Evolutionary conservation across 2,329 filamentous ascomycete genomes (phyloP), one percentile per base, ranked within the genome.

Genomic region (Plenodomus biglobosus): DNA sequence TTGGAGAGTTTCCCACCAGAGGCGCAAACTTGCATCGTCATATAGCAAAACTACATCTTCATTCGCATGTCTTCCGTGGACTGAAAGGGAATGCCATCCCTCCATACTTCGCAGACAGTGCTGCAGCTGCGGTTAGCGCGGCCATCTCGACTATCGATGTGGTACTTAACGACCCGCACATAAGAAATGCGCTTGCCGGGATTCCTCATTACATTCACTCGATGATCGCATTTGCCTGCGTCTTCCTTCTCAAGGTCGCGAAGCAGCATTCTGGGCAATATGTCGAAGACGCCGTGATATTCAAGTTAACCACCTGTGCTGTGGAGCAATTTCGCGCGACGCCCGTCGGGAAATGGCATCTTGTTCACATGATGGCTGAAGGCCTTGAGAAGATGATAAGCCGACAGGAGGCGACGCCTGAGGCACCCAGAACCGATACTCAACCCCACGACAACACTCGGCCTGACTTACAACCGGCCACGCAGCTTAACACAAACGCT

Each of bases 161-260:
- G 43, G 68, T 79, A 6, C 61, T 77, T 3, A 72, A 65, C 0
- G 76, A 79, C 24, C 59, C 68, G 0, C 74, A 77, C 24, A 70
- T 79, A 3, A 69, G 72, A 2, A 67, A 70, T 8, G 71, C 71
- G 1, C 57, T 74, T 0, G 69, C 53, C 48, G 75, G 78, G 1
- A 77, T 80, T 62, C 78, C 78, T 1, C 76, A 76, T 3, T 80
- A 80, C 41, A 71, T 79, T 37, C 76, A 78, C 47, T 77, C 76
- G 38, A 81, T 80, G 78, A 79, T 77, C 0, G 77, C 76, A 0
- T 80, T 80, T 48, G 77, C 78, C 1, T 79, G 76, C 56, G 76
- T 79, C 55, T 80, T 81, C 49, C 68, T 80, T 1, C 71, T 78
- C 30, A 78, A 79, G 50, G 66, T 80, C 1, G 71, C 76, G 1